Base-by-base conservation (phyloP, 495 filamentous ascomycete genomes). In the Apiosordaria backusii region DNA sequence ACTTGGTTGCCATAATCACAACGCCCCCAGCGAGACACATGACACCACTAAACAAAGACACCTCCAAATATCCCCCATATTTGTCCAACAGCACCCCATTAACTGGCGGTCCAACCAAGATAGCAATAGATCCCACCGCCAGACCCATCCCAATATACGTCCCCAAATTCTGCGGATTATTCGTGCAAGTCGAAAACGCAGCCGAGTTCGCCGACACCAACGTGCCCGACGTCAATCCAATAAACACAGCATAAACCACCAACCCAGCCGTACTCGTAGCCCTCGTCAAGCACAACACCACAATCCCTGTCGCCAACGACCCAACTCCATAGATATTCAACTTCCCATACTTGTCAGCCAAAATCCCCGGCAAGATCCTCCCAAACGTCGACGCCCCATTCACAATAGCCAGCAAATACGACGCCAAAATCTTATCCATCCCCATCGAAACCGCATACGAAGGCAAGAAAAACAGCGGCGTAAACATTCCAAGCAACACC, bases 121-220 rank as follows among this genome's bases (percentile, higher is more conserved):
- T 71, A 0, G 77, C 80, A 5, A 85, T 50, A 0, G 82, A 76
- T 3, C 70, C 72, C 16, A 84, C 15, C 0, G 74, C 74, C 72
- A 86, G 76, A 1, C 80, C 83, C 82, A 83, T 84, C 19, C 84
- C 84, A 63, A 85, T 80, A 67, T 86, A 86, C 0, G 83, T 85
- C 1, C 84, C 84, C 19, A 85, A 73, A 40, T 85, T 70, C 63
- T 73, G 72, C 1, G 79, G 78, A 61, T 83, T 72, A 25, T 71
- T 71, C 5, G 80, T 68, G 60, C 76, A 79, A 45, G 75, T 65
- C 0, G 80, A 72, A n/a, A 87, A 69, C 0, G 80, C 76, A 0
- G 78, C 80, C 0, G 77, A 73, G 6, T 68, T 78, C 0, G 76
- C 80, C 3, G 82, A 84, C 58, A 83, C 79, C 67, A 85, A 79